phyloP scores from a whole-genome alignment of 768 basidiomycete genomes.

The Xanthoconium purpureum region DNA sequence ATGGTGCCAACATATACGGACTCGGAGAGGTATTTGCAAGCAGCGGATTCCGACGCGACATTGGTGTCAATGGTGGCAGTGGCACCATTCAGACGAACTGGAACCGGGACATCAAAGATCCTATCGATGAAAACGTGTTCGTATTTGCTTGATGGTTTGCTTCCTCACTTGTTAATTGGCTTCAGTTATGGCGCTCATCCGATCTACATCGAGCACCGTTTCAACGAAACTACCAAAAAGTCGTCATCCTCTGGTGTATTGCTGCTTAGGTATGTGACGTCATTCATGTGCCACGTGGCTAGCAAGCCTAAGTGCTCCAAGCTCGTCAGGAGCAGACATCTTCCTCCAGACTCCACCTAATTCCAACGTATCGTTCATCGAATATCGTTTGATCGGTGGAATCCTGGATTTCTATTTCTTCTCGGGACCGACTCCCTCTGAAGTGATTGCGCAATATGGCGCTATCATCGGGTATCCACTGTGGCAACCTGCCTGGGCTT shows the following conservation, averaged over 20 bases:
- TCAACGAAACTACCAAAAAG: constrained; percentile 42
- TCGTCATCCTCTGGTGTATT: constrained; percentile 73
- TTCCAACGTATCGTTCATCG: constrained; percentile 55
- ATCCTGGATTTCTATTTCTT: constrained; percentile 77
- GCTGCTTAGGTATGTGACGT: constrained; percentile 48
- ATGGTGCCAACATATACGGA: constrained; percentile 70
- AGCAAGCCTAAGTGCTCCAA: constrained; percentile 23
- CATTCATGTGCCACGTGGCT: neutral
- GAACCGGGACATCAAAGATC: constrained; percentile 59
- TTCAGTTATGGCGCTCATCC: constrained; percentile 66
- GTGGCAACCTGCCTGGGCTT: constrained; percentile 70
- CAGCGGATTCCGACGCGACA: constrained; percentile 62
- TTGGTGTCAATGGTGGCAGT: constrained; percentile 43
- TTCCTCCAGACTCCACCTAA: constrained; percentile 56
- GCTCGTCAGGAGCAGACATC: constrained; percentile 66
- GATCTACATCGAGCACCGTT: constrained; percentile 69
- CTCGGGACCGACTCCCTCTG: constrained; percentile 47
- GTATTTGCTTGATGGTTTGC: constrained; percentile 2
- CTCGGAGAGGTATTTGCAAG: constrained; percentile 69
- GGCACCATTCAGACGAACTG: constrained; percentile 66
- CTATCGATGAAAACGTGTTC: constrained; percentile 62
- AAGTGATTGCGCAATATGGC: constrained; percentile 68
- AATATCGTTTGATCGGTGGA: constrained; percentile 73
- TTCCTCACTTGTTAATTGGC: neutral
- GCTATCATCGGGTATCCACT: constrained; percentile 60